Evolutionary conservation across 306 rosid species (phyloP).

Genomic region (Phaseolus lunatus): DNA sequence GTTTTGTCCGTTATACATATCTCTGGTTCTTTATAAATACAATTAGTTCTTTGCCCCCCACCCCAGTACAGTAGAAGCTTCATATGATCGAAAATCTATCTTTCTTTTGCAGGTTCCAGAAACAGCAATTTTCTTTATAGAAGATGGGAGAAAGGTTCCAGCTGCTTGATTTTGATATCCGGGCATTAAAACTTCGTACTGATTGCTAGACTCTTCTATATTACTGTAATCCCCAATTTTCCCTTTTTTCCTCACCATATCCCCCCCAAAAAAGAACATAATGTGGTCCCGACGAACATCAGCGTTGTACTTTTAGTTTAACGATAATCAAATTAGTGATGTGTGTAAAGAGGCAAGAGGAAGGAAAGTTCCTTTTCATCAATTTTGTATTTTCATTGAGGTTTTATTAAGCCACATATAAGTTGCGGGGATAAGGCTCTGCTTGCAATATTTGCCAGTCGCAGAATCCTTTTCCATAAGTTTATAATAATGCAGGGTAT

Average conservation of each 20-base stretch:
- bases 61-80: neutral
- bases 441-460: neutral
- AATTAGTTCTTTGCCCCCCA: neutral
- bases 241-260: neutral
- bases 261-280: neutral
- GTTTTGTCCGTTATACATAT: constrained; percentile 2
- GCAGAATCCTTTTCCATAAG: neutral
- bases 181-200: constrained; percentile 37
- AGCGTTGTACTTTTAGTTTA: constrained; percentile 21
- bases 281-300: constrained; percentile 30
- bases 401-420: neutral
- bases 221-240: constrained; percentile 29
- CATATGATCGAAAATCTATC: constrained; percentile 8
- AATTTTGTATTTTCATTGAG: constrained; percentile 34
- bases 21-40: constrained; percentile 22
- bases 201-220: constrained; percentile 40
- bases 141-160: constrained; percentile 97
- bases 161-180: constrained; percentile 73
- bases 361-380: constrained; percentile 41
- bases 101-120: constrained; percentile 79
- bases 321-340: constrained; percentile 11
- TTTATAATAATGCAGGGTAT: neutral
- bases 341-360: constrained; percentile 44
- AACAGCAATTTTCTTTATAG: constrained; percentile 91
- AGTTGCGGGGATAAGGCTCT: neutral